Percentiles rank a stretch among this genome's conserved stretches.
These are phyloP conservation scores for Neurospora hispaniola DNA, from an alignment of 495 filamentous ascomycete species.

Conservation along the genomic window DNA sequence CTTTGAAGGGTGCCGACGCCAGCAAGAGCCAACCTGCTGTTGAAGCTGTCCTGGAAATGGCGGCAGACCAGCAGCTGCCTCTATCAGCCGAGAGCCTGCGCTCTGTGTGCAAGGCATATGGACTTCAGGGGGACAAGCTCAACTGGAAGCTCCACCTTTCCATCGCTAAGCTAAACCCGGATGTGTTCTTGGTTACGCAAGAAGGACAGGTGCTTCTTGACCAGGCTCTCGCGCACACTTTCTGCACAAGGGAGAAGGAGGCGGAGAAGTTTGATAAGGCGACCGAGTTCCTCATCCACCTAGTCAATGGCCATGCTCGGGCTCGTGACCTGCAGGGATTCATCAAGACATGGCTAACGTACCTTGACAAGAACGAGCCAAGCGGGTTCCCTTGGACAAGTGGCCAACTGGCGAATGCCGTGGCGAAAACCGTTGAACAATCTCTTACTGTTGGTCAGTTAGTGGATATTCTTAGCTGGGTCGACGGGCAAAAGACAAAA, in stretches of 20 bases:
- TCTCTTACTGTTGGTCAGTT: slow-evolving; percentile 40
- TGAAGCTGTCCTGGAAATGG: slow-evolving; percentile 29
- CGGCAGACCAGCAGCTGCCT: slow-evolving; percentile 16
- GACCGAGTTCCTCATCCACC: slow-evolving; percentile 38
- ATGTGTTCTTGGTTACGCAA: slow-evolving; percentile 48
- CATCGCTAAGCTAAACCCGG: slow-evolving; percentile 53
- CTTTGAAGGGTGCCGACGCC: slow-evolving; percentile 9
- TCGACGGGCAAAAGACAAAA: slow-evolving; percentile 13
- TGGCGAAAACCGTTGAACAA: slow-evolving; percentile 31
- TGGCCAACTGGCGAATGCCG: slow-evolving; percentile 39
- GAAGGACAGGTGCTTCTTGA: slow-evolving; percentile 25
- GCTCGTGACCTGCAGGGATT: slow-evolving; percentile 59
- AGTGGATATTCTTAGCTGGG: slow-evolving; percentile 30
- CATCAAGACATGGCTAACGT: slow-evolving; percentile 52
- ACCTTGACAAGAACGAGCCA: slow-evolving; percentile 39
- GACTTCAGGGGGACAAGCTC: slow-evolving; percentile 24
- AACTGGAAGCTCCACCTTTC: slow-evolving; percentile 54
- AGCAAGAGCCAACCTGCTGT: slow-evolving; percentile 17
- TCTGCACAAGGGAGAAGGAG: not conserved
- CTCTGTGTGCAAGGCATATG: slow-evolving; percentile 30
- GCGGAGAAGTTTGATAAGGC: slow-evolving; percentile 9
- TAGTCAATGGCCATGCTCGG: slow-evolving; percentile 52
- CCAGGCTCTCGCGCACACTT: slow-evolving; percentile 15
- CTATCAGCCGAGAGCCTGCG: slow-evolving; percentile 25
- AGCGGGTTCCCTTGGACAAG: slow-evolving; percentile 44